Conservation (phyloP, 2,329 filamentous ascomycete genomes). For the Rhinocladiella similis region DNA sequence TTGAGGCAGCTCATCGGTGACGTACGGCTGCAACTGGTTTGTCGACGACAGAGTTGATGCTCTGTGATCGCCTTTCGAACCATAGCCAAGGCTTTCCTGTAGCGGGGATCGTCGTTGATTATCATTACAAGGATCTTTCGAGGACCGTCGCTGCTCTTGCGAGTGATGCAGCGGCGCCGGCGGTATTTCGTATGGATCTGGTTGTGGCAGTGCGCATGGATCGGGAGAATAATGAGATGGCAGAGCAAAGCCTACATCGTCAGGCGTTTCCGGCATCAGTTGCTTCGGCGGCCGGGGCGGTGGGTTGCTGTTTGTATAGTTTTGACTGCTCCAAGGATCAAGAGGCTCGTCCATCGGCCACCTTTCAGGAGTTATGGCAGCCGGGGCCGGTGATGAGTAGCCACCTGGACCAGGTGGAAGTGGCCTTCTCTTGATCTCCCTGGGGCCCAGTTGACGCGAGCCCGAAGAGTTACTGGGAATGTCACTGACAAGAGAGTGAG, state of each 20-base stretch:
- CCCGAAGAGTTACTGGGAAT: conserved; percentile 32
- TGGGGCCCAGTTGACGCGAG: conserved; percentile 56
- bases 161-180: background rate
- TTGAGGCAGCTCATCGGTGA: background rate
- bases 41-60: conserved; percentile 49
- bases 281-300: conserved; percentile 25
- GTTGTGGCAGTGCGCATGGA: conserved; percentile 8
- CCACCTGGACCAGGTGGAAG: conserved; percentile 70
- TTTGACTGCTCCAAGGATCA: conserved; percentile 24
- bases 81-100: background rate
- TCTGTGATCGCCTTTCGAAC: conserved; percentile 4
- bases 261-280: conserved; percentile 22
- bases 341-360: conserved; percentile 15
- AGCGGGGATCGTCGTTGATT: background rate
- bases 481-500: conserved; percentile 34
- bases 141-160: conserved; percentile 11
- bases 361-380: conserved; percentile 3
- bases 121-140: conserved; percentile 6
- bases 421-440: conserved; percentile 73
- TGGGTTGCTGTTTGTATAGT: conserved; percentile 14
- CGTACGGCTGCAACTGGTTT: conserved; percentile 55
- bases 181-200: background rate
- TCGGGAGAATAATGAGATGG: conserved; percentile 18
- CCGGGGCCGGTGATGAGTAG: conserved; percentile 10
- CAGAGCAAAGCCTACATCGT: conserved; percentile 22